Evolutionary conservation across 2,329 filamentous ascomycete genomes (phyloP).

Genomic region (Ilyonectria destructans): DNA sequence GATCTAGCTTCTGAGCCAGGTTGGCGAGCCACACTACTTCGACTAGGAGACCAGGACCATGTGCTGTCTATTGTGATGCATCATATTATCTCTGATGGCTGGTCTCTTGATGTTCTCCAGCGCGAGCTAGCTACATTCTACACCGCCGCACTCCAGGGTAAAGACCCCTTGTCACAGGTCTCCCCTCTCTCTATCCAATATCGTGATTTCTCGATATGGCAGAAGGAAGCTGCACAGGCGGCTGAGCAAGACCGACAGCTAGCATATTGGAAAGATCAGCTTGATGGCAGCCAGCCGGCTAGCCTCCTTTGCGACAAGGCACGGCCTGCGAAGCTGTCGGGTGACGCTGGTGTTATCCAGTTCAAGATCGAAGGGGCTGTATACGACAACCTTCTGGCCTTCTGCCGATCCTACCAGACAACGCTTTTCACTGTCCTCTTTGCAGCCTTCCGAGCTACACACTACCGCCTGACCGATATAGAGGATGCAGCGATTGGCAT

Average conservation of each 20-base stretch:
- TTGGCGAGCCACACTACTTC: conserved; percentile 29
- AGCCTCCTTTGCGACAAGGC: conserved; percentile 28
- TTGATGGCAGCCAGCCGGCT: conserved; percentile 24
- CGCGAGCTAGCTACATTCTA: too few relatives aligned
- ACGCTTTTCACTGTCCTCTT: conserved; percentile 36
- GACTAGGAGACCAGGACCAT: conserved; percentile 15
- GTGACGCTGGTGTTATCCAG: conserved; percentile 14
- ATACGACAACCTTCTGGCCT: conserved; percentile 22
- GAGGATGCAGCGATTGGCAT: conserved; percentile 44
- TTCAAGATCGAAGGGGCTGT: conserved; percentile 25
- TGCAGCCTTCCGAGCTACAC: conserved; percentile 43
- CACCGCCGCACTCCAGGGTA: too few relatives aligned
- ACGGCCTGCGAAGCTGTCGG: conserved; percentile 25
- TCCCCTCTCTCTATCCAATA: too few relatives aligned
- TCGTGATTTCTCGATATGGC: not conserved
- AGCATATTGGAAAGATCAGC: conserved; percentile 14
- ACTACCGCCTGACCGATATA: conserved; percentile 45
- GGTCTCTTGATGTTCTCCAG: conserved; percentile 29
- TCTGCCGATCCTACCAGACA: conserved; percentile 27
- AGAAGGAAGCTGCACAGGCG: conserved; percentile 48
- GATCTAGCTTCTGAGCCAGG: conserved; percentile 26
- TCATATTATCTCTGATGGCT: conserved; percentile 44
- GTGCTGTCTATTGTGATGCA: conserved; percentile 39
- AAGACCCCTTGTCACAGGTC: not conserved
- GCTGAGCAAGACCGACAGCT: conserved; percentile 24